A percentile compares a stretch with the other conserved stretches of the same genome.
Evolutionary conservation across 2,329 filamentous ascomycete genomes (phyloP).

Genomic region (Fusarium nisikadoi): DNA sequence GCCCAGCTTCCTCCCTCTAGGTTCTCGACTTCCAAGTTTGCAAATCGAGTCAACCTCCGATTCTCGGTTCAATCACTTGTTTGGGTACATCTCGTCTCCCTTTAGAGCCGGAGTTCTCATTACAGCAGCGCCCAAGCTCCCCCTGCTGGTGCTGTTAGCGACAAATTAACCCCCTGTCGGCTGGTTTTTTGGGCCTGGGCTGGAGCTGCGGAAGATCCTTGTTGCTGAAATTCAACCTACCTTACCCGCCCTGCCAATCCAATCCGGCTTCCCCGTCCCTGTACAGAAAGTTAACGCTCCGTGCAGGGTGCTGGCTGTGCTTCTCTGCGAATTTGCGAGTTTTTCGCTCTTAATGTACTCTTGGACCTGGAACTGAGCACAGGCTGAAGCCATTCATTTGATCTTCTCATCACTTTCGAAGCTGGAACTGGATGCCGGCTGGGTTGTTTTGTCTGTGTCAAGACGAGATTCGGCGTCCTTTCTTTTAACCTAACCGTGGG

Average conservation of each 20-base stretch:
- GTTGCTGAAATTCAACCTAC: slow-evolving; percentile 35
- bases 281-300: slow-evolving; percentile 28
- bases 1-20: slow-evolving; percentile 17
- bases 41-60: slow-evolving; percentile 15
- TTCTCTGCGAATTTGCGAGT: slow-evolving; percentile 38
- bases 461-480: slow-evolving; percentile 36
- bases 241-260: slow-evolving; percentile 35
- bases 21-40: slow-evolving; percentile 27
- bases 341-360: slow-evolving; percentile 32
- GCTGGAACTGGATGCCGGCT: slow-evolving; percentile 34
- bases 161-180: slow-evolving; percentile 11
- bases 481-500: slow-evolving; percentile 35
- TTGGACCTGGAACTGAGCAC: slow-evolving; percentile 7
- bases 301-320: slow-evolving; percentile 33
- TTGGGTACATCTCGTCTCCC: slow-evolving; percentile 19
- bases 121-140: slow-evolving; percentile 35
- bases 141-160: slow-evolving; percentile 23
- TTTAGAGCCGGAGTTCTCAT: slow-evolving; percentile 23
- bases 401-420: slow-evolving; percentile 11
- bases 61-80: slow-evolving; percentile 28
- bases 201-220: slow-evolving; percentile 24
- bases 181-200: slow-evolving; percentile 23
- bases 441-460: slow-evolving; percentile 37
- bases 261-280: slow-evolving; percentile 42
- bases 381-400: slow-evolving; percentile 23